These are phyloP conservation scores for Yarrowia divulgata DNA, from an alignment of 805 yeast species.

Conservation along the genomic window DNA sequence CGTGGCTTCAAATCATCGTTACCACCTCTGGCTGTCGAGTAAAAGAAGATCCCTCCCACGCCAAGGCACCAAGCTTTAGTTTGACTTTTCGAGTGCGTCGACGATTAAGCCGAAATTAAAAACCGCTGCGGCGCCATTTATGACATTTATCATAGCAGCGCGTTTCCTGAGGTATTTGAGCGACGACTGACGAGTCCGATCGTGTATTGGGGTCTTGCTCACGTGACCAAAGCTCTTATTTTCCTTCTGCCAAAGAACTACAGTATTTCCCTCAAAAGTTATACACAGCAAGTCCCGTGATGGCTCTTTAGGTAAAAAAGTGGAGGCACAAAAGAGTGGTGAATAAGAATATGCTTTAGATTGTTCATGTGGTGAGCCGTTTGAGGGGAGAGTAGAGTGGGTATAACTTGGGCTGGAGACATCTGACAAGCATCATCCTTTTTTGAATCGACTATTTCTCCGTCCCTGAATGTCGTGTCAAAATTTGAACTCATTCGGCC, in stretches of 20 bases:
- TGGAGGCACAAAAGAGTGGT: slow-evolving; percentile 7
- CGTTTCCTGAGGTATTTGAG: slow-evolving; percentile 1
- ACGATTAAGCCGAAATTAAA: slow-evolving; percentile 18
- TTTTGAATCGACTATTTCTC: no score
- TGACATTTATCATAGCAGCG: background rate
- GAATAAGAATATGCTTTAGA: slow-evolving; percentile 15
- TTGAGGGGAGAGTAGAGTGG: background rate
- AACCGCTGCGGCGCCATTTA: slow-evolving; percentile 4
- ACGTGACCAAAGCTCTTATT: no score
- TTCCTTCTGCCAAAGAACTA: no score
- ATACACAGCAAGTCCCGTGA: slow-evolving; percentile 2
- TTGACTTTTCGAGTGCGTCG: slow-evolving; percentile 7
- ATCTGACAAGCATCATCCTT: no score
- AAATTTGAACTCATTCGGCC: background rate
- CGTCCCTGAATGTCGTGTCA: background rate
- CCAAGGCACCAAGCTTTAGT: slow-evolving; percentile 7
- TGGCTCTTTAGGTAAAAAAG: background rate
- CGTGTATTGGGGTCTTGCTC: no score
- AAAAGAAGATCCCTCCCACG: no score
- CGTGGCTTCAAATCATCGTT: background rate
- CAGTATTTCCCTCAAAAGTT: no score
- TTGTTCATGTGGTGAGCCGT: background rate
- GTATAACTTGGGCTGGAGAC: background rate
- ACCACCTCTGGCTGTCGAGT: background rate
- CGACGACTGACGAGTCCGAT: no score